Percentiles rank a stretch among this genome's conserved stretches.
Evolutionary conservation across 495 filamentous ascomycete genomes (phyloP).

Genomic region (Lasiosphaeria miniovina): DNA sequence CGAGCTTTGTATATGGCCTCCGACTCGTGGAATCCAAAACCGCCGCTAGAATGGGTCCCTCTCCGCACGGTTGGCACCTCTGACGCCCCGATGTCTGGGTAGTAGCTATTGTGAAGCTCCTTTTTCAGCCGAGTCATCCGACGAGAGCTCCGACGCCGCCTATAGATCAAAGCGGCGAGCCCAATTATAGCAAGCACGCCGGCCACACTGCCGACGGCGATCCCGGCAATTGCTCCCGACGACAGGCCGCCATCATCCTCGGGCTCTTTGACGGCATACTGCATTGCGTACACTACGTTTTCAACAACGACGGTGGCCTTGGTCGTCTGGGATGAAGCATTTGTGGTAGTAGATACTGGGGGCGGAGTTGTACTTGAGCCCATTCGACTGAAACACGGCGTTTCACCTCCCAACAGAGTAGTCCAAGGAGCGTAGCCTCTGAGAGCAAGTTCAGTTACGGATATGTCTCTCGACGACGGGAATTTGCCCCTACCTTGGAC

Average conservation of each 20-base stretch:
- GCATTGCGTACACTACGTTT: conserved; percentile 18
- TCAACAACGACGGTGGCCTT: conserved; percentile 16
- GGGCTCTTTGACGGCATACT: conserved; percentile 10
- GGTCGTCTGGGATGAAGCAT: not conserved
- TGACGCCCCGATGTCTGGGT: conserved; percentile 1
- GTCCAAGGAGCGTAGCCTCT: conserved; percentile 26
- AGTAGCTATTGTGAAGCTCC: conserved; percentile 11
- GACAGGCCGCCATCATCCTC: conserved; percentile 6
- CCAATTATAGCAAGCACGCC: conserved; percentile 9
- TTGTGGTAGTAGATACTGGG: not conserved
- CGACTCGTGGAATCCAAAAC: not conserved
- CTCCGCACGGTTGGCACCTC: conserved; percentile 7
- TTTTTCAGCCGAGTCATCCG: conserved; percentile 6
- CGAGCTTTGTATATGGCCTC: not conserved
- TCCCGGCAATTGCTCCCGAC: conserved; percentile 19
- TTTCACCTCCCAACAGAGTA: conserved; percentile 17
- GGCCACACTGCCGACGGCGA: conserved; percentile 8
- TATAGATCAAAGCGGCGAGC: conserved; percentile 7
- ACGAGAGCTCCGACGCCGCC: conserved; percentile 3
- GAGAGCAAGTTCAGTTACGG: not conserved
- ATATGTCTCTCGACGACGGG: not conserved
- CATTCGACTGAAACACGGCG: conserved; percentile 21
- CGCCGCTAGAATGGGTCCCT: not conserved
- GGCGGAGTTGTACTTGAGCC: conserved; percentile 3
- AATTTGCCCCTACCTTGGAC: conserved; percentile 18